Evolutionary conservation across 495 filamentous ascomycete species (phyloP).

Genomic region (Podospora australis): DNA sequence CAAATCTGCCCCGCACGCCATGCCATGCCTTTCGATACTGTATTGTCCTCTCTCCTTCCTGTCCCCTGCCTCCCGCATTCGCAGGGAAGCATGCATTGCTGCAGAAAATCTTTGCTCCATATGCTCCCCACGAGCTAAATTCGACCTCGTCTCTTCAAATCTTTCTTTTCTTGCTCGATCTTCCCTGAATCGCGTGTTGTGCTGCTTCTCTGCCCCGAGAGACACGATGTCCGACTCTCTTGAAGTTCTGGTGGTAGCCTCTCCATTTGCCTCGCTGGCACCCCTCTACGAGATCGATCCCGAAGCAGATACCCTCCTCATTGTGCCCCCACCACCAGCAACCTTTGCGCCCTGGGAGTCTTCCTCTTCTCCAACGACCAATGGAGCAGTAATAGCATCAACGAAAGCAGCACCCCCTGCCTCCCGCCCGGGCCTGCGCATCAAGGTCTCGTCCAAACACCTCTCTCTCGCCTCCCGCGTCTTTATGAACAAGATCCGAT

Average conservation of each 20-base stretch:
- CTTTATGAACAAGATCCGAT: slow-evolving; percentile 34
- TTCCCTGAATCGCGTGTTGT: neutral
- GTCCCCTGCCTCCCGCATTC: neutral
- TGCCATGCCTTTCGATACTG: slow-evolving; percentile 1
- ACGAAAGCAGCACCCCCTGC: slow-evolving; percentile 2
- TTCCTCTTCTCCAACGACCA: neutral
- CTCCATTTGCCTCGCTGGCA: slow-evolving; percentile 24
- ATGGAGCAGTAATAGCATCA: neutral
- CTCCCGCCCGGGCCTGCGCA: slow-evolving; percentile 17
- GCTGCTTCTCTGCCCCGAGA: neutral
- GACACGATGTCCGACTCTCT: slow-evolving; percentile 14
- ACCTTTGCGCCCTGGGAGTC: slow-evolving; percentile 15
- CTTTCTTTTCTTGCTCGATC: neutral
- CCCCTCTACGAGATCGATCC: slow-evolving; percentile 28
- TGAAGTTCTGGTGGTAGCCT: slow-evolving; percentile 16
- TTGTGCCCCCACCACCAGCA: slow-evolving; percentile 12
- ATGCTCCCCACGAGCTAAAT: too few species aligned
- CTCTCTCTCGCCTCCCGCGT: slow-evolving; percentile 41
- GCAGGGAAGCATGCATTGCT: too few species aligned
- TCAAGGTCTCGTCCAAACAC: slow-evolving; percentile 49
- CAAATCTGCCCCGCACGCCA: slow-evolving; percentile 13
- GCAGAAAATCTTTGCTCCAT: too few species aligned
- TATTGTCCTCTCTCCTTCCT: neutral
- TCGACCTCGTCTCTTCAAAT: too few species aligned
- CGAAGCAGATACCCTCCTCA: slow-evolving; percentile 26